Evolutionary conservation across 768 basidiomycete genomes (phyloP).

Genomic region (Cystobasidium ongulense): DNA sequence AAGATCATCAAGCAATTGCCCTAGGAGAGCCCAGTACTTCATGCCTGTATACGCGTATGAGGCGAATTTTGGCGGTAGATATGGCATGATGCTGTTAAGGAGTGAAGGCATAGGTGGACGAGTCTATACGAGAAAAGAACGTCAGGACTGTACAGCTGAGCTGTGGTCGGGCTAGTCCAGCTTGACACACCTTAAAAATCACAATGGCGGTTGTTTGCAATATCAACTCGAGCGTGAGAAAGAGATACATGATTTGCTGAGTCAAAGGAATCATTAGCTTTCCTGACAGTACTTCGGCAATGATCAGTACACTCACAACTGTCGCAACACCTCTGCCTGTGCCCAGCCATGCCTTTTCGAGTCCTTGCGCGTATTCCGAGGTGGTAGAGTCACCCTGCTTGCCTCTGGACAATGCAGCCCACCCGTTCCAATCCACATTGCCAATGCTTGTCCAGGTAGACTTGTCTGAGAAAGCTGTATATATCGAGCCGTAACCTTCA

Average conservation of each 20-base stretch:
- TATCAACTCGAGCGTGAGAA: constrained; percentile 41
- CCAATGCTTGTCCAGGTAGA: constrained; percentile 33
- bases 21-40: constrained; percentile 37
- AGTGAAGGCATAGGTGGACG: constrained; percentile 35
- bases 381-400: constrained; percentile 5
- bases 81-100: constrained; percentile 37
- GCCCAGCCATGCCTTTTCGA: constrained; percentile 21
- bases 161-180: no score
- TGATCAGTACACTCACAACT: constrained; percentile 35
- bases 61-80: constrained; percentile 38
- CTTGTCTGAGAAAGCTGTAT: not conserved
- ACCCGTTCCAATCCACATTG: constrained; percentile 38
- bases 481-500: constrained; percentile 2
- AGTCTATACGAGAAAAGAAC: constrained; percentile 30
- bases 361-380: not conserved
- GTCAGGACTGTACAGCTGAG: no score
- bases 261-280: not conserved
- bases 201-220: constrained; percentile 40
- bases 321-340: constrained; percentile 26
- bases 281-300: no score
- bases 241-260: constrained; percentile 40
- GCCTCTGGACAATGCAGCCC: constrained; percentile 34
- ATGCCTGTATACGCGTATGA: constrained; percentile 34
- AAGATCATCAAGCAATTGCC: constrained; percentile 41
- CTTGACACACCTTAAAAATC: constrained; percentile 36